These are phyloP conservation scores for Heterobasidion annosum DNA, from an alignment of 1,284 basidiomycete genomes.

Conservation along the genomic window DNA sequence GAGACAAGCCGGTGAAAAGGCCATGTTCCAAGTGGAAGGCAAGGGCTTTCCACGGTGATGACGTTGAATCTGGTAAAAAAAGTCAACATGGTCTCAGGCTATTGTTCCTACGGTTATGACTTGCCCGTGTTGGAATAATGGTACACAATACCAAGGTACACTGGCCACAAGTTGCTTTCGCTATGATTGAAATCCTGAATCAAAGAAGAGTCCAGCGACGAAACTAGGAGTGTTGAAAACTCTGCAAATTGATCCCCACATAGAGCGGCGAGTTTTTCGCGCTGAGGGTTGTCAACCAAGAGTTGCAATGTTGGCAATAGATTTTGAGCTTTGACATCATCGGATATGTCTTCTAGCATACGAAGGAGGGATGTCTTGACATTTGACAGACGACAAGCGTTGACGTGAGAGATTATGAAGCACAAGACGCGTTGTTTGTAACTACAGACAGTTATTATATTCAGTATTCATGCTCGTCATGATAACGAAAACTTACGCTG, in stretches of 20 bases:
- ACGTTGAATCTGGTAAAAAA: constrained; percentile 16
- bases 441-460: constrained; percentile 25
- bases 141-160: constrained; percentile 35
- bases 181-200: constrained; percentile 36
- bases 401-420: constrained; percentile 78
- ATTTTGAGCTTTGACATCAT: constrained; percentile 55
- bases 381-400: constrained; percentile 42
- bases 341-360: constrained; percentile 51
- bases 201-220: constrained; percentile 44
- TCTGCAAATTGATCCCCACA: constrained; percentile 24
- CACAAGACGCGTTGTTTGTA: constrained; percentile 73
- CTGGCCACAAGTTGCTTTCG: constrained; percentile 35
- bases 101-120: constrained; percentile 3
- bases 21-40: constrained; percentile 36
- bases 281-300: constrained; percentile 23
- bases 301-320: constrained; percentile 52
- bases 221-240: constrained; percentile 41
- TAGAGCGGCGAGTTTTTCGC: constrained; percentile 5
- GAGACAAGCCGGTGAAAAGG: constrained; percentile 40
- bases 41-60: constrained; percentile 28
- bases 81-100: background rate
- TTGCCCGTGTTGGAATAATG: constrained; percentile 38
- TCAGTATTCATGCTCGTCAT: background rate
- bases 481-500: constrained; percentile 35
- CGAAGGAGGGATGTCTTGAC: constrained; percentile 53